Conservation (phyloP, 495 filamentous ascomycete species). For the Tuber magnatum region DNA sequence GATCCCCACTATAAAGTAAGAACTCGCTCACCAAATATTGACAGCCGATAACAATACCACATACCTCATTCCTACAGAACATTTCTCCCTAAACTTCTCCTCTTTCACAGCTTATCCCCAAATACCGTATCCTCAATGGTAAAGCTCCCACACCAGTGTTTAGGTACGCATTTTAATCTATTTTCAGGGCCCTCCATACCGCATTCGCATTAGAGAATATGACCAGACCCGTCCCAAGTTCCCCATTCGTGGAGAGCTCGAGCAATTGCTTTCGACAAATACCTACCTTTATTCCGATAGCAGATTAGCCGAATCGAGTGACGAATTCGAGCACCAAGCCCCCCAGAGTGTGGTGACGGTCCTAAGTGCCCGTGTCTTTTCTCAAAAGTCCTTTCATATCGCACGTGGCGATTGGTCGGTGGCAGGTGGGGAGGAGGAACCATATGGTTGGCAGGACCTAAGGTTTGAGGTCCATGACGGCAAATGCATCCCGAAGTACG, state of each 20-base stretch:
- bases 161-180: not conserved
- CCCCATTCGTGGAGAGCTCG: not conserved
- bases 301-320: not conserved
- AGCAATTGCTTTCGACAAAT: not conserved
- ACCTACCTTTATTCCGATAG: not conserved
- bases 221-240: not conserved
- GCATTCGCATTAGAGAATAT: not conserved
- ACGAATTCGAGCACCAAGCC: not conserved
- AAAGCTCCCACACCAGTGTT: not conserved
- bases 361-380: not conserved
- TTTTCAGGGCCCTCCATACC: not conserved
- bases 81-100: not conserved
- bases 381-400: not conserved
- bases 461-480: not conserved
- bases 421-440: not conserved
- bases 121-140: not conserved
- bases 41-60: not conserved
- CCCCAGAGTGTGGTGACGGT: not conserved
- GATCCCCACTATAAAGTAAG: not conserved
- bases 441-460: not conserved
- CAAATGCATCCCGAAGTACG: not conserved
- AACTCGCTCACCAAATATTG: constrained; percentile 1
- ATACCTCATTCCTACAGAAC: not conserved
- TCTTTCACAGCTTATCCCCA: not conserved
- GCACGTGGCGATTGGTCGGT: not conserved